These are phyloP conservation scores for Azolla pinnata DNA, from an alignment of 75 land plant species.

Conservation along the genomic window DNA sequence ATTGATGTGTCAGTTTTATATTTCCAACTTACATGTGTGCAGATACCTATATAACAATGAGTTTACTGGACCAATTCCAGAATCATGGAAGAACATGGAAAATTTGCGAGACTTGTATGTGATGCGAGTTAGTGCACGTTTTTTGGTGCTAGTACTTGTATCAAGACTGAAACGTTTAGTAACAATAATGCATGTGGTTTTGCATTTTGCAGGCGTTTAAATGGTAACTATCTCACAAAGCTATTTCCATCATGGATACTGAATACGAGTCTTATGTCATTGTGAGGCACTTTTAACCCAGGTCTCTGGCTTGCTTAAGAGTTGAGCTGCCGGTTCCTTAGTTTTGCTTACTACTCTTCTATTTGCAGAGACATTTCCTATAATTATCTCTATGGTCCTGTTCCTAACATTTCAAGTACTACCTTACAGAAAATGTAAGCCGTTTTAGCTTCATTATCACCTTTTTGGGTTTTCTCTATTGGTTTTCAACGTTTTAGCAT, in stretches of 20 bases:
- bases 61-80: slow-evolving; percentile 21
- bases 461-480: not conserved
- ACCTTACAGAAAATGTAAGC: not conserved
- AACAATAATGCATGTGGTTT: slow-evolving; percentile 4
- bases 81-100: slow-evolving; percentile 10
- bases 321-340: not conserved
- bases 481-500: too few species aligned
- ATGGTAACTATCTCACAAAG: slow-evolving; percentile 5
- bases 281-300: not conserved
- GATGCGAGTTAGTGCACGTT: not conserved
- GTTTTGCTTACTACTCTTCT: not conserved
- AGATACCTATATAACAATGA: slow-evolving; percentile 13
- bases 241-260: slow-evolving; percentile 11
- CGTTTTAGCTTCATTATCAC: not conserved
- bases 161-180: not conserved
- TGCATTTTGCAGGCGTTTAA: slow-evolving; percentile 8
- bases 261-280: not conserved
- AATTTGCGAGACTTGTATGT: slow-evolving; percentile 11
- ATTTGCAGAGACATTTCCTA: not conserved
- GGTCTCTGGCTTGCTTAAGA: too few species aligned
- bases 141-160: not conserved
- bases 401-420: not conserved
- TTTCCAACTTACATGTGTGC: too few species aligned
- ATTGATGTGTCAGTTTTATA: too few species aligned
- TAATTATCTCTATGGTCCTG: slow-evolving; percentile 1